Percentiles rank a stretch among this genome's conserved stretches.
Evolutionary conservation across 164 flowering plant species (phyloP).

Genomic region (Liquidambar formosana): DNA sequence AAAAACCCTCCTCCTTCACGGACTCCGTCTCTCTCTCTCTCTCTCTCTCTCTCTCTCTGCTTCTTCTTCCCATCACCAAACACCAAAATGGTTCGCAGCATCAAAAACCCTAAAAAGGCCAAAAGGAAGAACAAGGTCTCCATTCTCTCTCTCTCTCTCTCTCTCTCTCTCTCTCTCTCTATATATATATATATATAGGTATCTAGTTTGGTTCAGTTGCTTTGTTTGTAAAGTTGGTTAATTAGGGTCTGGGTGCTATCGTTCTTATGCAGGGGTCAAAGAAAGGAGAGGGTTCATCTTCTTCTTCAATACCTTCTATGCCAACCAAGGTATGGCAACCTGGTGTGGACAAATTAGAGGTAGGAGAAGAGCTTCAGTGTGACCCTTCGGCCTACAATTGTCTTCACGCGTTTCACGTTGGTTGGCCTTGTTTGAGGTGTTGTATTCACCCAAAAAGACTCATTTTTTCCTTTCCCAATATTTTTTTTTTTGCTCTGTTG

Average conservation of each 20-base stretch:
- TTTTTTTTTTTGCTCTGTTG: not conserved
- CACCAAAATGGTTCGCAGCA: conserved; percentile 60
- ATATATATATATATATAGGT: too few relatives aligned
- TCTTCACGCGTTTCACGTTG: conserved; percentile 81
- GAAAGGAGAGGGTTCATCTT: conserved; percentile 51
- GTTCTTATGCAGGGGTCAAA: conserved; percentile 43
- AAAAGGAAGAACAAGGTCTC: conserved; percentile 76
- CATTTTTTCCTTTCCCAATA: not conserved
- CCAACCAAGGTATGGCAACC: conserved; percentile 90
- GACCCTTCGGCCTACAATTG: conserved; percentile 88
- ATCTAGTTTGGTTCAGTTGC: too few relatives aligned
- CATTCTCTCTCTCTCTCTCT: not conserved
- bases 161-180: too few relatives aligned
- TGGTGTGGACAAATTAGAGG: conserved; percentile 86
- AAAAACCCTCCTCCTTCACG: not conserved
- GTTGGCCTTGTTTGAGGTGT: conserved; percentile 95
- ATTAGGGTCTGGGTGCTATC: not conserved
- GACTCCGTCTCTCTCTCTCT: too few relatives aligned
- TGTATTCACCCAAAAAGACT: not conserved
- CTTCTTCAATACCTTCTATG: conserved; percentile 43
- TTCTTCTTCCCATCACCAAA: not conserved
- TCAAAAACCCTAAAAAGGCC: conserved; percentile 70
- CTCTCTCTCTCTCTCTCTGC: not conserved
- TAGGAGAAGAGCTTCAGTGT: conserved; percentile 91
- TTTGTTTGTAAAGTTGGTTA: not conserved